phyloP scores from a whole-genome alignment of 2,329 filamentous ascomycete species.

The Zymoseptoria tritici region DNA sequence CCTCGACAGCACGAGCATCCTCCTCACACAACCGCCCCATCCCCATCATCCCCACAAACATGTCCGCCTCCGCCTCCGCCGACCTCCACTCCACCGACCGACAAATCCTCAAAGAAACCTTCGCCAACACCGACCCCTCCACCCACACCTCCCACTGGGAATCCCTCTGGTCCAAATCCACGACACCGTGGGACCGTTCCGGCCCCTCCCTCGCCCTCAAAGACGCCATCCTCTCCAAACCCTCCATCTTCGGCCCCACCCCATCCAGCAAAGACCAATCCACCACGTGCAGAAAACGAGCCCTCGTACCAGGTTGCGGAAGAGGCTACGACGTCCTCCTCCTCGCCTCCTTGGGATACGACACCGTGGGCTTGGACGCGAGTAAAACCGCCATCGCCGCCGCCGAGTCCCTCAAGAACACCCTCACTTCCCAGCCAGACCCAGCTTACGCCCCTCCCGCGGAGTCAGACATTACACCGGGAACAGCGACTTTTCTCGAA shows the following conservation, averaged over 20 bases:
- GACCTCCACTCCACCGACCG: neutral
- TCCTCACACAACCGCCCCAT: neutral
- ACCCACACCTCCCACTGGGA: slow-evolving; percentile 31
- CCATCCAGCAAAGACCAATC: neutral
- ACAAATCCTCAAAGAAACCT: slow-evolving; percentile 20
- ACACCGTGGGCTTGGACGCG: slow-evolving; percentile 67
- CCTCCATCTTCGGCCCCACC: slow-evolving; percentile 11
- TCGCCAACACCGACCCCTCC: slow-evolving; percentile 35
- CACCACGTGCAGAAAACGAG: slow-evolving; percentile 32
- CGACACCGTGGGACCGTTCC: slow-evolving; percentile 54
- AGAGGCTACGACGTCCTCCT: slow-evolving; percentile 74
- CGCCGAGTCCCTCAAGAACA: slow-evolving; percentile 26
- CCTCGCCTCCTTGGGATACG: slow-evolving; percentile 66
- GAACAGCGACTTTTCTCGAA: slow-evolving; percentile 48
- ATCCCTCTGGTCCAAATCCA: slow-evolving; percentile 46
- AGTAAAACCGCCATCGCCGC: slow-evolving; percentile 45
- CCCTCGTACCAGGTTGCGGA: slow-evolving; percentile 75
- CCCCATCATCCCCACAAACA: neutral
- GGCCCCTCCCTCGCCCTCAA: slow-evolving; percentile 52
- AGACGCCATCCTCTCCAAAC: slow-evolving; percentile 40
- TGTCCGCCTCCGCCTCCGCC: neutral
- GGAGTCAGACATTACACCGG: slow-evolving; percentile 39
- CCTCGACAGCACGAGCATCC: too few species aligned
- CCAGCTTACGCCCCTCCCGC: slow-evolving; percentile 18
- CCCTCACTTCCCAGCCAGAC: neutral